Evolutionary conservation across 139 green algal genomes (phyloP), one percentile per base, ranked within the genome.

Genomic region (Prasinococcaceae sp.): DNA sequence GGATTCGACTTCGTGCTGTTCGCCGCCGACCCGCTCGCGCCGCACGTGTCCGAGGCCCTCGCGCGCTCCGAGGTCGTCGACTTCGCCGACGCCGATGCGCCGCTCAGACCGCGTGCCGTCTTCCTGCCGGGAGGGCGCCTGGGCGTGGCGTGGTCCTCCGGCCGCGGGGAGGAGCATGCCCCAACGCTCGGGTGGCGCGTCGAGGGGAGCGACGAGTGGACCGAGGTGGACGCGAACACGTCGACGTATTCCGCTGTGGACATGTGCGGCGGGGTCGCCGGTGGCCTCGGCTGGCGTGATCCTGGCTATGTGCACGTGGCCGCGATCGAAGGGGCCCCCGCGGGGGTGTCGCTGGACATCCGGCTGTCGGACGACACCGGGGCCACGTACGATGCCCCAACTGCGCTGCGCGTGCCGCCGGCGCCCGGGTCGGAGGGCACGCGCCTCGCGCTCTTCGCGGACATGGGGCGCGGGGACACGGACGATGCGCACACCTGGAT

Each of bases 1-100:
- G 35, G 33, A 17, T 57, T 43, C 10, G 49, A 57, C 39, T 57
- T 57, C 33, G 49, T 57, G 2, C 16, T 57, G 17, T 57, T 57
- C 12, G 35, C 33, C 33, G 33, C 14, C 33, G 33, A 20, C 33
- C 33, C 33, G 33, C 12, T 41, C 33, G 33, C 14, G 33, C 33
- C 14, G 33, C 33, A 41, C 33, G 12, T 14, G 33, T 20, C 33
- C 33, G 33, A 20, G 33, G 12, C 14, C 14, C 33, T 41, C 14
- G 12, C 14, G 33, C 12, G 12, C 12, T 12, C 33, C 14, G 33
- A 41, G 12, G 14, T 41, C 12, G 33, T n/a, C n/a, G 33, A 41
- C 33, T 20, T 20, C 12, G 33, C 14, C 12, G 12, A 41, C 33
- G 14, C 33, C 33, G 12, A 20, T 41, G 14, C 33, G 33, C 12